These are phyloP conservation scores for Bathelium albidoporum DNA, from an alignment of 495 filamentous ascomycete genomes.

Conservation along the genomic window DNA sequence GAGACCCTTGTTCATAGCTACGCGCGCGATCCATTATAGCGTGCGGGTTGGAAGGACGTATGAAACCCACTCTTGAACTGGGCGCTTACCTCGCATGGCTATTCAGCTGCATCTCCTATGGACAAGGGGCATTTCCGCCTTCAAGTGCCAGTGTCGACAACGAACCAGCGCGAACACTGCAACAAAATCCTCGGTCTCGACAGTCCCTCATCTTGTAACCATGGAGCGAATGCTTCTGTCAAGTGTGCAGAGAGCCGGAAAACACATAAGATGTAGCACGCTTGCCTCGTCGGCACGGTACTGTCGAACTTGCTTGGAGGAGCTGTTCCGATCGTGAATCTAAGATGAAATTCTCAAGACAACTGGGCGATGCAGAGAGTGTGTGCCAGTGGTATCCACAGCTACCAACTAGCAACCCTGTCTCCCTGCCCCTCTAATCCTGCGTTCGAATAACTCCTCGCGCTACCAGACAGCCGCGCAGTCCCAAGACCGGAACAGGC, in stretches of 20 bases:
- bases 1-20: not conserved
- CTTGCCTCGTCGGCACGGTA: not conserved
- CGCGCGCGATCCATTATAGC: not conserved
- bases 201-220: not conserved
- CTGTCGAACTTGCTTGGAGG: not conserved
- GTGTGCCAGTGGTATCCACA: not conserved
- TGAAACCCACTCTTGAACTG: not conserved
- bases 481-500: not conserved
- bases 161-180: not conserved
- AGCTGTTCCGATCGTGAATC: not conserved
- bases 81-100: not conserved
- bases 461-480: not conserved
- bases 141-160: not conserved
- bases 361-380: not conserved
- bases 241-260: not conserved
- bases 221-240: not conserved
- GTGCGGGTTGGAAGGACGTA: not conserved
- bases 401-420: not conserved
- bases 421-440: not conserved
- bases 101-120: constrained; percentile 1
- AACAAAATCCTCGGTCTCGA: not conserved
- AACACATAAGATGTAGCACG: not conserved
- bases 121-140: not conserved
- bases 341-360: not conserved
- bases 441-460: not conserved